Base-by-base conservation (phyloP, 2,329 filamentous ascomycete genomes). In the Arthrocladium fulminans region DNA sequence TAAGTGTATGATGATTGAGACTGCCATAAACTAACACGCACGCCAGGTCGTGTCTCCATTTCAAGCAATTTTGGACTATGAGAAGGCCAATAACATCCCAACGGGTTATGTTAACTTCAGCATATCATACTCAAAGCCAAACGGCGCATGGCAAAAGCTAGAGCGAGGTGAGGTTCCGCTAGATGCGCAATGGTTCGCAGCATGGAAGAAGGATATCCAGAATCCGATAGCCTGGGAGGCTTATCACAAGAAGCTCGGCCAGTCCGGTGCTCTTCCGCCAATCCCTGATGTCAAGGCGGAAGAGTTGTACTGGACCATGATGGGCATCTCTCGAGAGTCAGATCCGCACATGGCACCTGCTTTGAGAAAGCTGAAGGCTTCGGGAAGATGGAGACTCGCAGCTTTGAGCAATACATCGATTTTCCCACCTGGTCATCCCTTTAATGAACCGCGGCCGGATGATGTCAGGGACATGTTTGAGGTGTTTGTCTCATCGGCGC, bases 311-410 rank as follows among this genome's bases (percentile, higher is more conserved):
- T 85, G 86, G 76, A 77, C 84, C 59, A 97, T 97, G 89, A 96
- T 97, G 88, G 68, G 73, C 3, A 68, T 75, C 10, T 82, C 85
- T 9, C 73, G 79, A 4, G 67, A 70, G 1, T 81, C 85, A 0
- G 90, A 98, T 63, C 88, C 87, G 3, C 86, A 84, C 73, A 92
- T 97, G 83, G 87, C 79, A 54, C 88, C 89, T 0, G 89, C 89
- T 1, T 70, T 97, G 34, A 69, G 80, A 60, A 79, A 74, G 30
- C 71, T 98, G 50, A 76, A 77, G 51, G 73, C 72, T 2, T 81
- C 75, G 45, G 77, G 79, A 1, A 69, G 72, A 49, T 89, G 83
- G 57, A 74, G 90, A 27, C 67, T 97, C 1, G 90, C 83, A 0
- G 92, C 89, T 1, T 71, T 97, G 55, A 89, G 84, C 58, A 97